These are phyloP conservation scores for Xylogone sp. DNA, from an alignment of 2,329 filamentous ascomycete genomes.

Conservation along the genomic window DNA sequence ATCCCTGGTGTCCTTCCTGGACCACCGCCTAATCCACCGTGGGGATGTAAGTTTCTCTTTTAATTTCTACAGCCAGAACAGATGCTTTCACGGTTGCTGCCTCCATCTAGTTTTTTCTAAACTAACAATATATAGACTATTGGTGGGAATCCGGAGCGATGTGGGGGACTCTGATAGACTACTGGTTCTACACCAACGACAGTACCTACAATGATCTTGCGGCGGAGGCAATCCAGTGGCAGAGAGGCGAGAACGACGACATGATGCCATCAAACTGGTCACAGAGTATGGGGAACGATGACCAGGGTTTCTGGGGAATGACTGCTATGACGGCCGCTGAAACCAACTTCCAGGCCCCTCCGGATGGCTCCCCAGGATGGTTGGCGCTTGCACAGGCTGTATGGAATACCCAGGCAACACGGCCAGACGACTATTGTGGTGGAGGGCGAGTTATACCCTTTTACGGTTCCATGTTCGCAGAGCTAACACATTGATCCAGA, in stretches of 20 bases:
- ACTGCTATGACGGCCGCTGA: slow-evolving; percentile 77
- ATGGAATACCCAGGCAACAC: slow-evolving; percentile 70
- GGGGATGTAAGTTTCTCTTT: slow-evolving; percentile 23
- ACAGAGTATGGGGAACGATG: slow-evolving; percentile 31
- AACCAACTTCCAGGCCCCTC: slow-evolving; percentile 68
- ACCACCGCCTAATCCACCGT: slow-evolving; percentile 32
- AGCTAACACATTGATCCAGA: no score
- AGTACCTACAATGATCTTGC: slow-evolving; percentile 51
- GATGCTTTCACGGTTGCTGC: no score
- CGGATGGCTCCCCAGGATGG: slow-evolving; percentile 63
- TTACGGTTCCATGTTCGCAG: background rate
- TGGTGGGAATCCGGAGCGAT: slow-evolving; percentile 62
- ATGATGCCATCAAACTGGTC: slow-evolving; percentile 51
- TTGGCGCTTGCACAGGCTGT: slow-evolving; percentile 74
- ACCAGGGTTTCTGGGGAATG: slow-evolving; percentile 73
- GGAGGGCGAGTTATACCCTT: slow-evolving; percentile 51
- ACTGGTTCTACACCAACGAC: slow-evolving; percentile 60
- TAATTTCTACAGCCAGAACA: background rate
- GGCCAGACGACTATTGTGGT: slow-evolving; percentile 67
- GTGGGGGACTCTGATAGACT: slow-evolving; percentile 57
- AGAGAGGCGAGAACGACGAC: slow-evolving; percentile 51
- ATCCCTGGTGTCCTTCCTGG: slow-evolving; percentile 46
- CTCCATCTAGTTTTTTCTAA: no score
- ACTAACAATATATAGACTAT: no score
- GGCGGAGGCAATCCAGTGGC: slow-evolving; percentile 52